A percentile compares a stretch with the other conserved stretches of the same genome.
phyloP scores from a whole-genome alignment of 2,329 filamentous ascomycete genomes.

The Talaromyces albobiverticillius region DNA sequence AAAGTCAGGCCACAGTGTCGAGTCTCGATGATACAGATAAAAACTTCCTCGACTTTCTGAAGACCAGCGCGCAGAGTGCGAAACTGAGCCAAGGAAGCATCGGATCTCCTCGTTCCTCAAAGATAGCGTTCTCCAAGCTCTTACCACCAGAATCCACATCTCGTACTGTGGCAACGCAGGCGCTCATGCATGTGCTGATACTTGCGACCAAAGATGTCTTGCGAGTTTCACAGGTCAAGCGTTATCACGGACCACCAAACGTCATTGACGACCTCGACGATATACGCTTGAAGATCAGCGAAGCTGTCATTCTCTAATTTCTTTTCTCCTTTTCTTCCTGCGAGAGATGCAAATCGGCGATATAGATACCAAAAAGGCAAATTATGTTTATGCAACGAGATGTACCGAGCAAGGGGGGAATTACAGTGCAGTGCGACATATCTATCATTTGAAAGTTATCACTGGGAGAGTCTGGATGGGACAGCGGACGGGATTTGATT shows the following conservation, averaged over 20 bases:
- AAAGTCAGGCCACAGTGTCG: conserved; percentile 32
- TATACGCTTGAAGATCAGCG: conserved; percentile 24
- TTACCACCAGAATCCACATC: conserved; percentile 57
- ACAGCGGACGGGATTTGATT: no score
- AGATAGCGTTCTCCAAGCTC: conserved; percentile 67
- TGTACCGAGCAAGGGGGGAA: background rate
- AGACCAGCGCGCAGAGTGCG: conserved; percentile 42
- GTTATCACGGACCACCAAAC: conserved; percentile 34
- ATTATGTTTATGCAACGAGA: background rate
- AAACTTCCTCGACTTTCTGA: conserved; percentile 63
- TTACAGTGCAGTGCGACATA: background rate
- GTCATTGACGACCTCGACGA: conserved; percentile 23
- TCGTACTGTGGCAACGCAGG: conserved; percentile 67
- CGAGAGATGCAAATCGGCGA: background rate
- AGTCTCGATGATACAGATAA: conserved; percentile 57
- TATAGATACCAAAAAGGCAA: background rate
- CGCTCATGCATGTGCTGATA: conserved; percentile 69
- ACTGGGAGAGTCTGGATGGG: no score
- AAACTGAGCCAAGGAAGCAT: conserved; percentile 16
- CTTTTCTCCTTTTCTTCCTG: background rate
- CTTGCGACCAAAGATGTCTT: conserved; percentile 63
- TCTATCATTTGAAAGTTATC: background rate
- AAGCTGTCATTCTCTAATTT: background rate
- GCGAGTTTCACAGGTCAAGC: conserved; percentile 56
- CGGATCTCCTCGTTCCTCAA: conserved; percentile 5